Evolutionary conservation across 345 rosid species (phyloP).

Genomic region (Ceriops tagal): DNA sequence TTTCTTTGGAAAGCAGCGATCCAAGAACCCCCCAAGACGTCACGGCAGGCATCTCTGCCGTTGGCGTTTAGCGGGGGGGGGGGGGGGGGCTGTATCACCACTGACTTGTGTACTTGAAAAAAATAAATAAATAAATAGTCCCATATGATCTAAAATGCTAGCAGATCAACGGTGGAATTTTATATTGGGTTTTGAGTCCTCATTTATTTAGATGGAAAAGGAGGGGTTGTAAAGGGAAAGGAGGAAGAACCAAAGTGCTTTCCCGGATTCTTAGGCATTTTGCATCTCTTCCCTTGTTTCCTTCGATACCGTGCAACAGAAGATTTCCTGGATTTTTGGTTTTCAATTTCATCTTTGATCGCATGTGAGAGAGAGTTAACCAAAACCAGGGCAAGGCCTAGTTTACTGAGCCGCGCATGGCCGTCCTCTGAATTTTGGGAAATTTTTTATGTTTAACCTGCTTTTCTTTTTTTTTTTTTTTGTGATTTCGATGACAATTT

Average conservation of each 20-base stretch:
- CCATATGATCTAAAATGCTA: not conserved
- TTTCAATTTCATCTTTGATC: too few relatives aligned
- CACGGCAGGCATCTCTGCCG: slow-evolving; percentile 53
- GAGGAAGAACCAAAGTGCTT: not conserved
- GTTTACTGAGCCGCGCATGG: too few relatives aligned
- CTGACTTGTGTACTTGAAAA: slow-evolving; percentile 1
- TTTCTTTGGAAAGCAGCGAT: slow-evolving; percentile 71
- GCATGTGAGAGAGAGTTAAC: too few relatives aligned
- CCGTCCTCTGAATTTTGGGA: too few relatives aligned
- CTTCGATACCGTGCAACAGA: not conserved
- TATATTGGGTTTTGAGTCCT: not conserved
- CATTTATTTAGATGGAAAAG: not conserved
- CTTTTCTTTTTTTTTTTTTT: too few relatives aligned
- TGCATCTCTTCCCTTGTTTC: not conserved
- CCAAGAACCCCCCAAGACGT: slow-evolving; percentile 57
- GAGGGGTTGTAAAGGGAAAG: not conserved
- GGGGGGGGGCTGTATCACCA: not conserved
- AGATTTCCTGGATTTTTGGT: not conserved
- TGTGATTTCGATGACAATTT: too few relatives aligned
- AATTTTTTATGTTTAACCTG: too few relatives aligned
- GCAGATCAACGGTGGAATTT: slow-evolving; percentile 1
- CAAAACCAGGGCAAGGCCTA: too few relatives aligned
- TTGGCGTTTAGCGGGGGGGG: slow-evolving; percentile 34
- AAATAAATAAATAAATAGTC: not conserved
- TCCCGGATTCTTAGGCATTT: not conserved